These are phyloP conservation scores for Sporothrix schenckii DNA, from an alignment of 2,329 filamentous ascomycete genomes.

Conservation along the genomic window DNA sequence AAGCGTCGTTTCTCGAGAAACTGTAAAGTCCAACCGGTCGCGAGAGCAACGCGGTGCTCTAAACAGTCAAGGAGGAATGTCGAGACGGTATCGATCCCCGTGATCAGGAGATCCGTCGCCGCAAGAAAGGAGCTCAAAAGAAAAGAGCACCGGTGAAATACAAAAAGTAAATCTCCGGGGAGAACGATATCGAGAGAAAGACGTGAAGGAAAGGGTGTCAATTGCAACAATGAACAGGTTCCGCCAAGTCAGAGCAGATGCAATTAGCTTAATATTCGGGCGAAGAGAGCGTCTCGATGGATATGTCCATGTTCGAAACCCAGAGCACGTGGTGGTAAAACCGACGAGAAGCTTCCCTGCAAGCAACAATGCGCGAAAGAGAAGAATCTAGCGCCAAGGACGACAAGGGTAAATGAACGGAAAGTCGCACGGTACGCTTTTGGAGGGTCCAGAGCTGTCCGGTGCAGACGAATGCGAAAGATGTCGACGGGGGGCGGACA, in stretches of 20 bases:
- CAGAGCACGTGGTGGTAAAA: constrained; percentile 11
- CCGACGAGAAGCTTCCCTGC: not conserved
- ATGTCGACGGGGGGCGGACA: not conserved
- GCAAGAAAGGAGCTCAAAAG: not conserved
- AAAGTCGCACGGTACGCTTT: constrained; percentile 3
- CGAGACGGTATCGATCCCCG: not conserved
- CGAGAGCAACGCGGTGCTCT: not conserved
- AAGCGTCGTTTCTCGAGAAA: not conserved
- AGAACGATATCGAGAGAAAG: not conserved
- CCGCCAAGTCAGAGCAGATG: not conserved
- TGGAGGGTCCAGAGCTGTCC: not conserved
- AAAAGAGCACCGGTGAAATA: not conserved
- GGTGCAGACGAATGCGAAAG: constrained; percentile 9
- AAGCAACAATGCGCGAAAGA: not conserved
- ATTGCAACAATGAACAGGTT: constrained; percentile 15
- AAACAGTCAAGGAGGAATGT: not conserved
- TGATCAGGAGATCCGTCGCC: constrained; percentile 1
- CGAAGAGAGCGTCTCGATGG: constrained; percentile 29
- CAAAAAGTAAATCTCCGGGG: not conserved
- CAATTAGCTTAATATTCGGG: constrained; percentile 29
- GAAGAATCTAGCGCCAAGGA: not conserved
- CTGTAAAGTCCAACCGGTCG: not conserved
- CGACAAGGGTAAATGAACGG: constrained; percentile 2
- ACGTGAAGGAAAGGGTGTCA: not conserved
- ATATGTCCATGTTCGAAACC: constrained; percentile 34